phyloP scores from a whole-genome alignment of 2,329 filamentous ascomycete genomes.

The Cladosporium phlei region DNA sequence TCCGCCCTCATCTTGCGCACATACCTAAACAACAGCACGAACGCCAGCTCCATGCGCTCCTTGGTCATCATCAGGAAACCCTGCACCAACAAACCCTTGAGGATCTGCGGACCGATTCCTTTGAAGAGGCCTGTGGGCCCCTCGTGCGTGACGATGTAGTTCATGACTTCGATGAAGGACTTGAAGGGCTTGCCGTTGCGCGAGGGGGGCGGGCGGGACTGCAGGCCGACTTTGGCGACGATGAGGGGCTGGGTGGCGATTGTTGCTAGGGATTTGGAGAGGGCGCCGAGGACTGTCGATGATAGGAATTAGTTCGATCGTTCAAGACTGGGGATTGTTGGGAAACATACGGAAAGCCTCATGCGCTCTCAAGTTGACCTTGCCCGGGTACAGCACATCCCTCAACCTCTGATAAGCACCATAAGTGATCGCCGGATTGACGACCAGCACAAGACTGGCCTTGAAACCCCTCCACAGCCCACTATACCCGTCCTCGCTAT shows the following conservation, averaged over 20 bases:
- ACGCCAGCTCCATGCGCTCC: constrained; percentile 85
- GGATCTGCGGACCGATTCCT: constrained; percentile 87
- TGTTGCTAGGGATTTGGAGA: constrained; percentile 89
- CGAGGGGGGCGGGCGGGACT: constrained; percentile 81
- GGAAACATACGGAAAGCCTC: constrained; percentile 80
- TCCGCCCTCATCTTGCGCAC: constrained; percentile 65
- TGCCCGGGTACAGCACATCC: constrained; percentile 70
- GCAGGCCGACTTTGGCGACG: constrained; percentile 93
- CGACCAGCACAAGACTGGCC: constrained; percentile 88
- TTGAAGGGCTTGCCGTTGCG: constrained; percentile 89
- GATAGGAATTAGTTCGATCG: no score
- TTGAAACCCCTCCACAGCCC: constrained; percentile 95
- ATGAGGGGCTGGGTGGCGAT: constrained; percentile 92
- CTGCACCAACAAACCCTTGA: constrained; percentile 90
- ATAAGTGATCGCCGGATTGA: constrained; percentile 97
- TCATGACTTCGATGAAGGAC: constrained; percentile 90
- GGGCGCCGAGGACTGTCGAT: constrained; percentile 81
- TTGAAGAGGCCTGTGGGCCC: constrained; percentile 85
- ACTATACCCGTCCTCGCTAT: constrained; percentile 81
- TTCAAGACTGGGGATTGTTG: neutral
- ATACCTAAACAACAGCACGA: constrained; percentile 80
- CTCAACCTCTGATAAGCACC: constrained; percentile 90
- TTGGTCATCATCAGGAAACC: constrained; percentile 99
- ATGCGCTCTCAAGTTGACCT: constrained; percentile 68
- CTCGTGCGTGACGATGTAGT: constrained; percentile 85